Percentiles rank a stretch among this genome's conserved stretches.
Conservation (phyloP, 169 alveolate genomes). For the Plasmodium inui region DNA sequence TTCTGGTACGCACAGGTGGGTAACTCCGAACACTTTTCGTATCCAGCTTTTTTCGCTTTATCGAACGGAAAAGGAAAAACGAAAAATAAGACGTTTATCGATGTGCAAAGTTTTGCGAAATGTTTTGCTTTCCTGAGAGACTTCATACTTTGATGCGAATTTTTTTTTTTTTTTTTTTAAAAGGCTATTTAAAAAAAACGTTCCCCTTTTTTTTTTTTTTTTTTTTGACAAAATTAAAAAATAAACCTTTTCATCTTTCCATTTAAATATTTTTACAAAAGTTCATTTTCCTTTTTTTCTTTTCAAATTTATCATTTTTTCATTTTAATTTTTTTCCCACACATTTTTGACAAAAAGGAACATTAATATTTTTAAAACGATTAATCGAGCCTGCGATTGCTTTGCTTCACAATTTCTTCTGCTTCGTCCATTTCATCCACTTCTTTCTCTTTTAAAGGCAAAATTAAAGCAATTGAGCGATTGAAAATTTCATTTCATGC, state of each 20-base stretch:
- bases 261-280: neutral
- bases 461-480: neutral
- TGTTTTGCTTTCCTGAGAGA: neutral
- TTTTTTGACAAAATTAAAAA: neutral
- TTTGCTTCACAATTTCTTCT: neutral
- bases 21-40: neutral
- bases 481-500: neutral
- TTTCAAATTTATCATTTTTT: slow-evolving; percentile 2
- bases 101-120: neutral
- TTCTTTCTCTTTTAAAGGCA: neutral
- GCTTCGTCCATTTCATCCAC: neutral
- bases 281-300: neutral
- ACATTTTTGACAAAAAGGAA: neutral
- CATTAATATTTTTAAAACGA: neutral
- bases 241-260: neutral
- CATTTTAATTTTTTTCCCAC: neutral
- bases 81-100: neutral
- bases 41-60: neutral
- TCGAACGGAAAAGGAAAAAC: neutral
- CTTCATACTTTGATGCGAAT: neutral
- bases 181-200: slow-evolving; percentile 16
- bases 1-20: neutral
- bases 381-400: neutral
- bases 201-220: neutral
- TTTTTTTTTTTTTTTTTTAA: slow-evolving; percentile 5